Conservation (phyloP, 106 monocot species). For the Dioscorea alata region DNA sequence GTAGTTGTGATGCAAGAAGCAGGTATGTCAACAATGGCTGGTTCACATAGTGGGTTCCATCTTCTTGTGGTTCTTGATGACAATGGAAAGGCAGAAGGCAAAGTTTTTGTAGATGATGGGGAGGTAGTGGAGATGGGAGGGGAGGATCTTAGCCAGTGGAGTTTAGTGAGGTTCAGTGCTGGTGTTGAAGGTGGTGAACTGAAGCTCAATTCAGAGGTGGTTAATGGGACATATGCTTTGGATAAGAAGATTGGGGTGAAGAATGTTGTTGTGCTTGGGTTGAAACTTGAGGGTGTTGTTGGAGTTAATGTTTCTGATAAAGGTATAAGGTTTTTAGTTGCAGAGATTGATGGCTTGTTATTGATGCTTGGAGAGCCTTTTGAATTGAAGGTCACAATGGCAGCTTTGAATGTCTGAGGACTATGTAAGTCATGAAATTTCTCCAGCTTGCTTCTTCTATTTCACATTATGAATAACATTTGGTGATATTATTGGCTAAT, state of each 20-base stretch:
- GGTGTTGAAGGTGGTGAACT: background rate
- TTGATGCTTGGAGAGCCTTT: slow-evolving; percentile 34
- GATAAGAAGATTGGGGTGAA: slow-evolving; percentile 17
- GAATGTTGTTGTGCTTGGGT: slow-evolving; percentile 19
- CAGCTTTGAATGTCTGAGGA: background rate
- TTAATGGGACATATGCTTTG: slow-evolving; percentile 28
- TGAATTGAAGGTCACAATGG: slow-evolving; percentile 4
- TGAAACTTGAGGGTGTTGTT: background rate
- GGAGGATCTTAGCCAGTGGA: slow-evolving; percentile 16
- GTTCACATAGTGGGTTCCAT: slow-evolving; percentile 18
- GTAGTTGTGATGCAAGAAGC: slow-evolving; percentile 29
- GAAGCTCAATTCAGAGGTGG: slow-evolving; percentile 19
- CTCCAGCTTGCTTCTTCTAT: no score
- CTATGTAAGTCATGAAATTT: no score
- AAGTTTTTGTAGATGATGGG: slow-evolving; percentile 42
- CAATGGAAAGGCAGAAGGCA: slow-evolving; percentile 19
- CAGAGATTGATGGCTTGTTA: slow-evolving; percentile 23
- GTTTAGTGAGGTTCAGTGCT: slow-evolving; percentile 27
- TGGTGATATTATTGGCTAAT: no score
- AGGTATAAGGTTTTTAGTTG: slow-evolving; percentile 9
- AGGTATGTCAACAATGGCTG: slow-evolving; percentile 24
- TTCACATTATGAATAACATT: no score
- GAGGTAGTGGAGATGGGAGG: slow-evolving; percentile 44
- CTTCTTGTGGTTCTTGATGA: slow-evolving; percentile 44
- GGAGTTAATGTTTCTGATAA: background rate